phyloP scores from a whole-genome alignment of 2,329 filamentous ascomycete genomes.

The Penicillium sp. region DNA sequence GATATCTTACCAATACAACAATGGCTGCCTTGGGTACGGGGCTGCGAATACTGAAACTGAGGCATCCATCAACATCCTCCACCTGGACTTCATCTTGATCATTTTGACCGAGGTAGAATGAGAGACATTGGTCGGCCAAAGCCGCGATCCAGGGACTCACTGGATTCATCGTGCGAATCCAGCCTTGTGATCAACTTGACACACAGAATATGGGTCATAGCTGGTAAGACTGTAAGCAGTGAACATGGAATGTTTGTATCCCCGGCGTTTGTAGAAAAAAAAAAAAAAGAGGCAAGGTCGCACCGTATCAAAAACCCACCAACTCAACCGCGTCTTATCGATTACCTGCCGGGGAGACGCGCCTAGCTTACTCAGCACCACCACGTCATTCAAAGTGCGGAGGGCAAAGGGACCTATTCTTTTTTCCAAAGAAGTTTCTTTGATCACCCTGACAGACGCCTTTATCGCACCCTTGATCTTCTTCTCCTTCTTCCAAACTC shows the following conservation, averaged over 20 bases:
- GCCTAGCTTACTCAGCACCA: constrained; percentile 23
- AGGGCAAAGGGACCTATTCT: constrained; percentile 12
- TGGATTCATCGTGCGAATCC: constrained; percentile 26
- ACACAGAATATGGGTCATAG: not conserved
- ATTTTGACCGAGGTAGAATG: constrained; percentile 17
- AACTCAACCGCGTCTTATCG: constrained; percentile 9
- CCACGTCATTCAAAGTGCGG: constrained; percentile 34
- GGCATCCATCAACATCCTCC: constrained; percentile 37
- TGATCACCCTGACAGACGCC: not conserved
- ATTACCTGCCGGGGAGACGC: constrained; percentile 10
- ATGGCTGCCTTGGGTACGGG: constrained; percentile 20
- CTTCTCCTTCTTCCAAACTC: not conserved
- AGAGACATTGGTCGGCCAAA: constrained; percentile 27
- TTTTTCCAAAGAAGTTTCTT: not conserved
- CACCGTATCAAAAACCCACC: not conserved
- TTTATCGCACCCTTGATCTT: not conserved
- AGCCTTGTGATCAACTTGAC: constrained; percentile 5
- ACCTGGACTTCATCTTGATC: constrained; percentile 15
- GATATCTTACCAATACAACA: constrained; percentile 19
- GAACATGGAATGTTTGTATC: not conserved
- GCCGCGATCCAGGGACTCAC: constrained; percentile 27
- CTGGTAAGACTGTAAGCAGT: not conserved
- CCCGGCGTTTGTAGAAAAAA: not conserved
- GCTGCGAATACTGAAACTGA: constrained; percentile 29
- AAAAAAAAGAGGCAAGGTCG: not conserved